Evolutionary conservation across 345 rosid species (phyloP).

Genomic region (Salix udensis): DNA sequence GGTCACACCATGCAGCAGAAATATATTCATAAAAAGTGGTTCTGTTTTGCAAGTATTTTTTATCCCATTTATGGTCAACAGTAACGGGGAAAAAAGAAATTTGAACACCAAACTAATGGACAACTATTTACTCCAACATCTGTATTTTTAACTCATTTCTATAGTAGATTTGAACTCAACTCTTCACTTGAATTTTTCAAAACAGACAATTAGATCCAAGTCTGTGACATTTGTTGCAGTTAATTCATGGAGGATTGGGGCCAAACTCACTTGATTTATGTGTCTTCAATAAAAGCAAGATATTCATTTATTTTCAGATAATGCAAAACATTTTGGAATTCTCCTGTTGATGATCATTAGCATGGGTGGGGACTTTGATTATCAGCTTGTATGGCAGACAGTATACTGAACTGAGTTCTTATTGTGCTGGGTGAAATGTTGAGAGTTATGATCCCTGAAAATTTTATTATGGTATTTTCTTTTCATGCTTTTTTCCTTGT

Average conservation of each 20-base stretch:
- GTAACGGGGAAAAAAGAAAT: neutral
- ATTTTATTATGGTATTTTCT: neutral
- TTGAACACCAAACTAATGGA: neutral
- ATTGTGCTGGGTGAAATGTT: neutral
- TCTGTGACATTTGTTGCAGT: neutral
- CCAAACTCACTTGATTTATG: neutral
- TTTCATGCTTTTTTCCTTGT: neutral
- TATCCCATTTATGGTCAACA: neutral
- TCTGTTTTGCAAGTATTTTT: neutral
- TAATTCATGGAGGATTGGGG: neutral
- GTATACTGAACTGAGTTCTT: neutral
- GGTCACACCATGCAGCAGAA: neutral
- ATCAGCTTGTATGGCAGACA: neutral
- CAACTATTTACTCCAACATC: neutral
- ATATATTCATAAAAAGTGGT: neutral
- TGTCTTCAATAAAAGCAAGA: neutral
- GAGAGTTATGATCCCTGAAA: neutral
- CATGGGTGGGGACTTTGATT: neutral
- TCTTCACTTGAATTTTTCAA: neutral
- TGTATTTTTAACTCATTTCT: neutral
- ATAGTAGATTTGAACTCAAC: neutral
- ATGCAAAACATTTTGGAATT: neutral
- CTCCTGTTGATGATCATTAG: neutral
- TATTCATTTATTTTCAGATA: neutral
- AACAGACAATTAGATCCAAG: neutral